Evolutionary conservation across 2,329 filamentous ascomycete species (phyloP).

Genomic region (Fulvia fulva): DNA sequence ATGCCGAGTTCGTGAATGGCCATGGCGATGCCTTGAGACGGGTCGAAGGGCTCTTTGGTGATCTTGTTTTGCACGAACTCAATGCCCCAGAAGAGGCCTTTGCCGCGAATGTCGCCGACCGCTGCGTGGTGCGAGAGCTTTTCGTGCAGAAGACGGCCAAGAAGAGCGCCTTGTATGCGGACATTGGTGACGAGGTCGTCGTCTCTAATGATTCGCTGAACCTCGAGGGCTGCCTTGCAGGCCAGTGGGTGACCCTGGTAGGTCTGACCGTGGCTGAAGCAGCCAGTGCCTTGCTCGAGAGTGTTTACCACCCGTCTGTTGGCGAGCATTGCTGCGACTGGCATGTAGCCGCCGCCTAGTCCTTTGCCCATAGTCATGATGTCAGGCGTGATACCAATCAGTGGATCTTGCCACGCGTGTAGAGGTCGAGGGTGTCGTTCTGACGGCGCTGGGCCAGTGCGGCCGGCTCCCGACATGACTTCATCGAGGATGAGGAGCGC

Average conservation of each 20-base stretch:
- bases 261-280: slow-evolving; percentile 59
- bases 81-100: slow-evolving; percentile 57
- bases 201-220: slow-evolving; percentile 56
- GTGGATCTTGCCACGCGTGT: slow-evolving; percentile 57
- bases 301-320: slow-evolving; percentile 49
- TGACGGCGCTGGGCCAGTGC: slow-evolving; percentile 46
- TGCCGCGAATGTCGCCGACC: slow-evolving; percentile 60
- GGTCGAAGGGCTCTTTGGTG: slow-evolving; percentile 53
- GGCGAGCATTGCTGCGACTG: slow-evolving; percentile 59
- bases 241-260: slow-evolving; percentile 59
- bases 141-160: slow-evolving; percentile 45
- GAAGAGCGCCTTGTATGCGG: slow-evolving; percentile 47
- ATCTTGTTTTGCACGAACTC: slow-evolving; percentile 56
- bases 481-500: slow-evolving; percentile 76
- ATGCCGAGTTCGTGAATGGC: slow-evolving; percentile 51
- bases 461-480: slow-evolving; percentile 66
- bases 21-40: slow-evolving; percentile 43
- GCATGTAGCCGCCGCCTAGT: slow-evolving; percentile 60
- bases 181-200: slow-evolving; percentile 59
- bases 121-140: slow-evolving; percentile 44
- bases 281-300: slow-evolving; percentile 43
- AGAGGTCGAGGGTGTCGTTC: slow-evolving; percentile 35
- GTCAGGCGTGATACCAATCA: slow-evolving; percentile 55
- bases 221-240: slow-evolving; percentile 60
- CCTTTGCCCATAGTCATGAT: slow-evolving; percentile 65